Conservation (phyloP, 2,329 filamentous ascomycete species). For the Alternaria longipes region DNA sequence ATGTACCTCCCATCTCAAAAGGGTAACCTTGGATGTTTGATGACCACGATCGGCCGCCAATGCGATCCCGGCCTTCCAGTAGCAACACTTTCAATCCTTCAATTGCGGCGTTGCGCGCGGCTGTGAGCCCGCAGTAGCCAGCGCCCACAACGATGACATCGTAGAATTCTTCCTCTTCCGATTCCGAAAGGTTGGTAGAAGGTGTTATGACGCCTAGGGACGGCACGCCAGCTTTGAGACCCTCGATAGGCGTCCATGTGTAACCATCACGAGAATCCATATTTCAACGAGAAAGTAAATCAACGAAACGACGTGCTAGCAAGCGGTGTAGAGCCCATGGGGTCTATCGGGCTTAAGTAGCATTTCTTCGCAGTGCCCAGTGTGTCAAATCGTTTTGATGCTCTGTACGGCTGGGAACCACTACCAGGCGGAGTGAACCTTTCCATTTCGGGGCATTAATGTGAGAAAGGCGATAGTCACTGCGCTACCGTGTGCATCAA, state of each 20-base stretch:
- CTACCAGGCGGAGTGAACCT: not conserved
- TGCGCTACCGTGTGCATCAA: not conserved
- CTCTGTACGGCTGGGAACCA: too few species aligned
- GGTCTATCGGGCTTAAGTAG: too few species aligned
- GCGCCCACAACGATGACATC: slow-evolving; percentile 39
- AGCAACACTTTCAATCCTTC: slow-evolving; percentile 42
- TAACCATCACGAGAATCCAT: slow-evolving; percentile 37
- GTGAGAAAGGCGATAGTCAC: not conserved
- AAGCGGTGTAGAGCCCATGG: accelerated
- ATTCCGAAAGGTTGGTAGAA: slow-evolving; percentile 22
- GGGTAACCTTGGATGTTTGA: slow-evolving; percentile 45
- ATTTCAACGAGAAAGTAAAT: too few species aligned
- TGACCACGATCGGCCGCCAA: slow-evolving; percentile 56
- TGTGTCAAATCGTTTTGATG: too few species aligned
- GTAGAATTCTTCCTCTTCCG: slow-evolving; percentile 19
- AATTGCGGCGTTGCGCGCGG: slow-evolving; percentile 31
- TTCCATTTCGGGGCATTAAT: not conserved
- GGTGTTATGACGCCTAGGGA: slow-evolving; percentile 30
- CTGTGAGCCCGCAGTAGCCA: slow-evolving; percentile 38
- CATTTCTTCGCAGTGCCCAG: too few species aligned
- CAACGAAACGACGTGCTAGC: too few species aligned
- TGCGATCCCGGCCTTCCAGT: slow-evolving; percentile 54
- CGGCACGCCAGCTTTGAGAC: slow-evolving; percentile 30
- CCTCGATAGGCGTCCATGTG: slow-evolving; percentile 28
- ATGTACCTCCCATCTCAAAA: slow-evolving; percentile 56